These are phyloP conservation scores for Hamigera avellanea DNA, from an alignment of 495 filamentous ascomycete species.

Conservation along the genomic window DNA sequence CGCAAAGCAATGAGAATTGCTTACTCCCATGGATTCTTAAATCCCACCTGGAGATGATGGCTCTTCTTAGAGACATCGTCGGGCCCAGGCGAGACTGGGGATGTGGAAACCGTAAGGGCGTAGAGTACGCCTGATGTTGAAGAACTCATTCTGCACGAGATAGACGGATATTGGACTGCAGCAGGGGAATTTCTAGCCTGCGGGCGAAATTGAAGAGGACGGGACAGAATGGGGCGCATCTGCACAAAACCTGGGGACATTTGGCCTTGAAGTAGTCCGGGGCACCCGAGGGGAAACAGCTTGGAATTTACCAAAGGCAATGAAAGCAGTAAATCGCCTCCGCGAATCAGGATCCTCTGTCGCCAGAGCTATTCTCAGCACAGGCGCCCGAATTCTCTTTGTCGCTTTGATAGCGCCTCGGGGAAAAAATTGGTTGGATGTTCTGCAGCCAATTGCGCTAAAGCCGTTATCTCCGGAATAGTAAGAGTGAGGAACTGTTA, in stretches of 20 bases:
- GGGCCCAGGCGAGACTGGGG: constrained; percentile 33
- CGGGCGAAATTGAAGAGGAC: constrained; percentile 11
- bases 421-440: too few species aligned
- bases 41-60: constrained; percentile 45
- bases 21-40: constrained; percentile 49
- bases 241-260: too few species aligned
- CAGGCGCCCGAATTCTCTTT: too few species aligned
- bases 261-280: not conserved
- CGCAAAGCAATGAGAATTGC: constrained; percentile 5
- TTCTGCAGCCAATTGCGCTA: too few species aligned
- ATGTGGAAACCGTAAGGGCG: constrained; percentile 38
- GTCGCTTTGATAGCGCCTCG: too few species aligned
- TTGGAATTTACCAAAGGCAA: too few species aligned
- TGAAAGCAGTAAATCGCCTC: too few species aligned
- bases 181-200: constrained; percentile 2
- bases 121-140: constrained; percentile 40
- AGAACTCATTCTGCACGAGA: constrained; percentile 25
- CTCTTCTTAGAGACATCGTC: constrained; percentile 41
- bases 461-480: constrained; percentile 1
- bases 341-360: too few species aligned
- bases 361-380: too few species aligned
- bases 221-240: constrained; percentile 22
- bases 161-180: constrained; percentile 3
- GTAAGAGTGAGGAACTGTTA: too few species aligned
- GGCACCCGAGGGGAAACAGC: constrained; percentile 3